Evolutionary conservation across 1,284 basidiomycete species (phyloP), one percentile per base, ranked within the genome.

Genomic region (Bjerkandera adusta): DNA sequence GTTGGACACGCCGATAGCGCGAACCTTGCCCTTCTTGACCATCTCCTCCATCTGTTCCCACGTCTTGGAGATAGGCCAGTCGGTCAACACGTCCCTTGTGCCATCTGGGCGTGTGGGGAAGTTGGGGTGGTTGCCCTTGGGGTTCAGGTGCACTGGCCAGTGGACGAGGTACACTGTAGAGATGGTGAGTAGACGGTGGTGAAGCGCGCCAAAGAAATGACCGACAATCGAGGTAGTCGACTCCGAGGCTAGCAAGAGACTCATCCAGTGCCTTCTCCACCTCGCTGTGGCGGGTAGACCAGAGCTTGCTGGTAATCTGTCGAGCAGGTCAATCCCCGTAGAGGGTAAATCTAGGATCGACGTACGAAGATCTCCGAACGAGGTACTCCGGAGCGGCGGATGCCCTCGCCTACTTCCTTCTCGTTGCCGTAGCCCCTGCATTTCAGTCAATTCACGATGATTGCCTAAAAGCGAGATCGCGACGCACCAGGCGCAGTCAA

Each of bases 11-110:
- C 80, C 81, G 54, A 83, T 82, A 0, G 78, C 70, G 60, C 70
- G 71, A 44, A 73, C 72, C 58, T 80, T 77, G 50, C 76, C 86
- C 58, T 79, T 84, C 61, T 79, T 78, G 51, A 81, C 65, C 34
- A 92, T 53, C 11, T 71, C 79, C 66, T 93, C 91, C 82, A 94
- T 86, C 62, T 88, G 82, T 54, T 75, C 79, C 91, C 92, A 93
- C 4, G 91, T 92, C 48, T 90, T 75, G 45, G 66, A 69, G 52
- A 89, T 62, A 34, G 81, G 72, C 79, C 86, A 88, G 36, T 74
- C 70, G 52, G 75, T 71, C 55, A 82, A 77, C 40, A 88, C 70
- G 56, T 89, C 83, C 39, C 87, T 80, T 41, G 70, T 74, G 27
- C 89, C 89, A 66, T 85, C 78, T 0, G 80, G 76, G 43, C 76